Evolutionary conservation across 306 rosid genomes (phyloP), one percentile per base, ranked within the genome.

Genomic region (Medicago lupulina): DNA sequence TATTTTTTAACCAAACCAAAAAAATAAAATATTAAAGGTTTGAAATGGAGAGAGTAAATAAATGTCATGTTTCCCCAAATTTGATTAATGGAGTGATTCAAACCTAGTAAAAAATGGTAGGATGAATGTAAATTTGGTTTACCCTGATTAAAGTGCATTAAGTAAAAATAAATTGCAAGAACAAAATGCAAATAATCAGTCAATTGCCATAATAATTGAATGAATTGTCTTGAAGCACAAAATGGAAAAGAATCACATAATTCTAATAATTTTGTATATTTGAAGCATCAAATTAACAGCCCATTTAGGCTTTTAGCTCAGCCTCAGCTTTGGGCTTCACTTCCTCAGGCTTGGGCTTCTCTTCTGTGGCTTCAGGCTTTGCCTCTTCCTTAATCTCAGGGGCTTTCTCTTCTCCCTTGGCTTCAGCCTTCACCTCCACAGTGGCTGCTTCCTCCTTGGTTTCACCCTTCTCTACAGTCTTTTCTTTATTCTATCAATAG

Each of bases 171-270:
- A 63, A 34, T 39, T 36, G 1, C 38, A 16, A 39, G 23, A 63
- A 4, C 1, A 10, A 46, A 46, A 23, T 25, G 9, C 34, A 44
- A 79, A 51, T 64, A 55, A 57, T 79, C 18, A 63, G 14, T 71
- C 53, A 73, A 57, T 55, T 67, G 55, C 55, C 57, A 54, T 59
- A 10, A 58, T 14, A 59, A 46, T 7, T 28, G 0, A 80, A 74
- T 73, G 62, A 74, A 80, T 67, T 38, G 8, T 47, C 17, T 2
- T 67, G 28, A 21, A 67, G 83, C 40, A 74, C 80, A 68, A 23
- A 49, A 19, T 74, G 50, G 58, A 67, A 80, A 39, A 49, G 43
- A 68, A 80, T 46, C 14, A 68, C 2, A 23, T 3, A 13, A 21
- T 21, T 21, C 23, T 21, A 21, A 40, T 40, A 61, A 61, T 14